A percentile compares a stretch with the other conserved stretches of the same genome.
Conservation (phyloP, 441 rosid genomes). For the Gossypium schwendimanii region DNA sequence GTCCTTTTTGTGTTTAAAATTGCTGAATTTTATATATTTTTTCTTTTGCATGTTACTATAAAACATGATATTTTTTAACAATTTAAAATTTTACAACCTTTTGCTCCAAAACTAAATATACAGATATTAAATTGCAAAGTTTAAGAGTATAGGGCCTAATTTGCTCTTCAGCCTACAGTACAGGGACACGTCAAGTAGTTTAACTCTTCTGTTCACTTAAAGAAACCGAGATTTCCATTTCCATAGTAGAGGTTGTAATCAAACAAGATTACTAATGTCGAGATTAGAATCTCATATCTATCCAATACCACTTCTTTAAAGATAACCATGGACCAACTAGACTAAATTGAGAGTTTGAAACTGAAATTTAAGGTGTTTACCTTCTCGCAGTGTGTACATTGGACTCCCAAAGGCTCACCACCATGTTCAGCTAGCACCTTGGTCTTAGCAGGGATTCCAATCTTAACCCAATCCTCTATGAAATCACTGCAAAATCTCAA, state of each 20-base stretch:
- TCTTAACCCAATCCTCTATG: conserved; percentile 94
- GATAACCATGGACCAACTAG: not conserved
- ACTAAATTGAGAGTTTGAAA: not conserved
- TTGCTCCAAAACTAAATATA: not conserved
- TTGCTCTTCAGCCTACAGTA: too few species aligned
- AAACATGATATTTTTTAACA: too few species aligned
- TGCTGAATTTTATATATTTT: too few species aligned
- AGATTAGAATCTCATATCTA: not conserved
- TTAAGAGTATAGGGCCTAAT: too few species aligned
- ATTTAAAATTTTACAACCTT: too few species aligned
- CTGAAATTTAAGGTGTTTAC: conserved; percentile 23
- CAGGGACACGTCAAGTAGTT: too few species aligned
- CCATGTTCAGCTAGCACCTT: conserved; percentile 53
- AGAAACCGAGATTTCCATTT: too few species aligned
- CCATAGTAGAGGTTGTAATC: too few species aligned
- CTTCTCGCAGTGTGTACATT: conserved; percentile 68
- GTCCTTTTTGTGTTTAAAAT: too few species aligned
- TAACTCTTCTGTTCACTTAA: too few species aligned
- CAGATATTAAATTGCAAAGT: too few species aligned
- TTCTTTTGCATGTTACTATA: too few species aligned
- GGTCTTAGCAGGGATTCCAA: conserved; percentile 64
- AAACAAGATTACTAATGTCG: not conserved
- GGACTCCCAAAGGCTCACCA: conserved; percentile 32
- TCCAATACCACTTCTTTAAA: not conserved
- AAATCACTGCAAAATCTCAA: conserved; percentile 57